Evolutionary conservation across 2,329 filamentous ascomycete genomes (phyloP).

Genomic region (Penicillium sp.): DNA sequence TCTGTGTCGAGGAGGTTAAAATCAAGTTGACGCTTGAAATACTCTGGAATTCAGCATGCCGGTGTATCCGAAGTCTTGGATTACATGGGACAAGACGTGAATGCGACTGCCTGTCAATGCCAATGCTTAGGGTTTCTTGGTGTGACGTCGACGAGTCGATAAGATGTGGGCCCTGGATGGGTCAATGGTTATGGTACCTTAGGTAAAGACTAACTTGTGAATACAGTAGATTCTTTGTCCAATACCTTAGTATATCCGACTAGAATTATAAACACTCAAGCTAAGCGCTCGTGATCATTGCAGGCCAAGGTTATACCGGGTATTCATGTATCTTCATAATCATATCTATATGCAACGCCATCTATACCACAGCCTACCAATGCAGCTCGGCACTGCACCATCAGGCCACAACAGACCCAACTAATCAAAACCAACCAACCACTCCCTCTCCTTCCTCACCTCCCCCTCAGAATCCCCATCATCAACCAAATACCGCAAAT

Average conservation of each 20-base stretch:
- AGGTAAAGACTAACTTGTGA: too few species aligned
- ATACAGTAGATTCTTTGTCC: too few species aligned
- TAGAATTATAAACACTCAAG: too few species aligned
- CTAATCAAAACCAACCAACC: slow-evolving; percentile 37
- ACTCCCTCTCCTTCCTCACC: slow-evolving; percentile 36
- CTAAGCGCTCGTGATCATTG: too few species aligned
- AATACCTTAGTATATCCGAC: too few species aligned
- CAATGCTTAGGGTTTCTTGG: slow-evolving; percentile 13
- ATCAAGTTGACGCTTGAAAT: neutral
- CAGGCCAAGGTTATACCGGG: too few species aligned
- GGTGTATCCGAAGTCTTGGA: slow-evolving; percentile 8
- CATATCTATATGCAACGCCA: slow-evolving; percentile 3
- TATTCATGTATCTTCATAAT: neutral
- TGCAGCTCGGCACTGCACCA: neutral
- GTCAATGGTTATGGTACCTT: too few species aligned
- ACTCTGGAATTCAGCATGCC: neutral
- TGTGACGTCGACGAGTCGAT: slow-evolving; percentile 25
- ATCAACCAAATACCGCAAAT: slow-evolving; percentile 48
- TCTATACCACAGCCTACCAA: too few species aligned
- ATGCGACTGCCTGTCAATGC: slow-evolving; percentile 12
- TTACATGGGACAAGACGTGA: slow-evolving; percentile 15
- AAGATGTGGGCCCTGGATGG: too few species aligned
- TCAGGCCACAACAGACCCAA: neutral
- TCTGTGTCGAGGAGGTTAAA: neutral
- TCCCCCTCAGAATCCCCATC: slow-evolving; percentile 33